phyloP scores from a whole-genome alignment of 2,329 filamentous ascomycete species.

The Pestalotiopsis fici region DNA sequence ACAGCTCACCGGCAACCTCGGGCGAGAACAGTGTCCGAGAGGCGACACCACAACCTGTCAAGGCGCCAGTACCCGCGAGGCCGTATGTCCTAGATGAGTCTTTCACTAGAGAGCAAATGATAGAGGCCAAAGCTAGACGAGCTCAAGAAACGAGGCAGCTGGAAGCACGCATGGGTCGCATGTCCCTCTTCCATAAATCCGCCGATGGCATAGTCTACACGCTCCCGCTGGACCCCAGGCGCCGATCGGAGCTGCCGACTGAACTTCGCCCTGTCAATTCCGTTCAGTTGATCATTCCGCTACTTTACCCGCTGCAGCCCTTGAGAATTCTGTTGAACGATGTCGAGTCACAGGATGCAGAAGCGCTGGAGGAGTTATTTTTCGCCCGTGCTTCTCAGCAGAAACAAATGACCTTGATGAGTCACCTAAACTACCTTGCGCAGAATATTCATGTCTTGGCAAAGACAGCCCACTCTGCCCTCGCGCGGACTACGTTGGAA shows the following conservation, averaged over 20 bases:
- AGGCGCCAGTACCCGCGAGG: constrained; percentile 17
- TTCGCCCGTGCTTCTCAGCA: constrained; percentile 56
- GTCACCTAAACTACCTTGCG: constrained; percentile 73
- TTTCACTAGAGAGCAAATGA: constrained; percentile 61
- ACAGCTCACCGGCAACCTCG: constrained; percentile 19
- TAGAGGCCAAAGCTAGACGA: constrained; percentile 62
- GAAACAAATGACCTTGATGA: constrained; percentile 65
- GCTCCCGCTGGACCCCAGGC: constrained; percentile 68
- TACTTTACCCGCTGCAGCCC: constrained; percentile 70
- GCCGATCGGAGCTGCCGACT: constrained; percentile 59
- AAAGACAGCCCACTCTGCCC: constrained; percentile 46
- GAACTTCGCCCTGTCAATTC: constrained; percentile 63
- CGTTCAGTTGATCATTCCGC: constrained; percentile 69
- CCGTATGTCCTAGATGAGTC: constrained; percentile 45
- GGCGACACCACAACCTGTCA: constrained; percentile 7
- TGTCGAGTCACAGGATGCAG: constrained; percentile 59
- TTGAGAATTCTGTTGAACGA: constrained; percentile 68
- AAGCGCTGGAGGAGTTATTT: constrained; percentile 67
- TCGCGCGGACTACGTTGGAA: constrained; percentile 15
- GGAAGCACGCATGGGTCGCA: constrained; percentile 71
- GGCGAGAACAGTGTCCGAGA: constrained; percentile 13
- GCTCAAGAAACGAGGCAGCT: constrained; percentile 71
- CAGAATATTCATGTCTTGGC: constrained; percentile 71
- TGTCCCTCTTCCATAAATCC: constrained; percentile 68
- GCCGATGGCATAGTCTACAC: constrained; percentile 71